phyloP scores from a whole-genome alignment of 495 filamentous ascomycete genomes.

The Trichoderma parareesei region DNA sequence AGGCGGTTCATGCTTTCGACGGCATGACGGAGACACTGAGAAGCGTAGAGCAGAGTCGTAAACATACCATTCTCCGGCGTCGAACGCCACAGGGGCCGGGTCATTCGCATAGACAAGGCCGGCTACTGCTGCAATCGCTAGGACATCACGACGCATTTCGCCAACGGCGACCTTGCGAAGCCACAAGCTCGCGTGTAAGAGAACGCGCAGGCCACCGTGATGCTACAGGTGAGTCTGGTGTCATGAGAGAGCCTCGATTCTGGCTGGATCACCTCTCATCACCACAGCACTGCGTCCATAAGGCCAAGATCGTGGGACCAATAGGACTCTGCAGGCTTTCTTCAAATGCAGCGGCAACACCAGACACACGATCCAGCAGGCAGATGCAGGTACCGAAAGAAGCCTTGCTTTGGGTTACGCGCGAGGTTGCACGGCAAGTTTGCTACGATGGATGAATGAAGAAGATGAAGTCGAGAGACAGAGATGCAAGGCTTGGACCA shows the following conservation, averaged over 20 bases:
- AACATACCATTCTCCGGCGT: conserved; percentile 10
- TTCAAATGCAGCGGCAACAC: not conserved
- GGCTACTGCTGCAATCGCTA: not conserved
- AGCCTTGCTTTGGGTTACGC: not conserved
- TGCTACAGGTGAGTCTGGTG: not conserved
- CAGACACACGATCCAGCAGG: not conserved
- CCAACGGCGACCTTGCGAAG: not conserved
- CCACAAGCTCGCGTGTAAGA: not conserved
- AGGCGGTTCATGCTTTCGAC: not conserved
- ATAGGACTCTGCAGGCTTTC: not conserved
- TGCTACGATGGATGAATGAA: not conserved
- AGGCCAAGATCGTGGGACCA: not conserved
- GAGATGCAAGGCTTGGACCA: not conserved
- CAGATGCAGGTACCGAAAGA: not conserved
- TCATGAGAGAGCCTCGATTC: not conserved
- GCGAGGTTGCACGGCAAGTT: not conserved
- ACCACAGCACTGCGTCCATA: not conserved
- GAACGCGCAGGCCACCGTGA: not conserved
- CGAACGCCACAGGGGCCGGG: conserved; percentile 8
- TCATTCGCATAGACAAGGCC: conserved; percentile 1
- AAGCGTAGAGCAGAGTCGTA: not conserved
- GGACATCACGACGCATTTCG: conserved; percentile 5
- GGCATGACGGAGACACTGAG: too few species aligned
- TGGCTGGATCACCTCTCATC: not conserved
- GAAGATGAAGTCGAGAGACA: not conserved